These are phyloP conservation scores for Aspergillus egyptiacus DNA, from an alignment of 495 filamentous ascomycete genomes.

Conservation along the genomic window DNA sequence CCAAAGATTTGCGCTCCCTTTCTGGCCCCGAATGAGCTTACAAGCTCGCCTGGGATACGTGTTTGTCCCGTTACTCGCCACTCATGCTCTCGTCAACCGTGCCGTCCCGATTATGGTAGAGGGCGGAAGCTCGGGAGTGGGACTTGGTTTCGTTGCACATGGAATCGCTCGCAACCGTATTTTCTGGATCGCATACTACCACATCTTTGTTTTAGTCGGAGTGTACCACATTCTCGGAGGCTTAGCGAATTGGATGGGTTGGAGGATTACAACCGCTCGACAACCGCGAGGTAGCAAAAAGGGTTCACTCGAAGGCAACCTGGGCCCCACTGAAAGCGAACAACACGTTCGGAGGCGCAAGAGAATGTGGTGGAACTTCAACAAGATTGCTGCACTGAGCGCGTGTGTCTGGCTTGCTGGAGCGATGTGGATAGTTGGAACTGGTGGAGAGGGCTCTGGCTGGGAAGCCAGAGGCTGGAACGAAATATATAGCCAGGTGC, in stretches of 20 bases:
- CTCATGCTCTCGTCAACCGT: conserved; percentile 68
- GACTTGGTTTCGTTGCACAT: conserved; percentile 76
- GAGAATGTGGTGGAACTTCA: conserved; percentile 64
- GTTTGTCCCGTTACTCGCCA: conserved; percentile 54
- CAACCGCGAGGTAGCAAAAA: conserved; percentile 33
- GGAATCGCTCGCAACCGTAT: conserved; percentile 66
- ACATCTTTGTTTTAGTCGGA: conserved; percentile 59
- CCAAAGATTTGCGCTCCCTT: conserved; percentile 30
- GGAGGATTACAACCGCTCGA: conserved; percentile 38
- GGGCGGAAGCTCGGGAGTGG: conserved; percentile 75
- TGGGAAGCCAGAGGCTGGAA: conserved; percentile 82
- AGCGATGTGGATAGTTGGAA: conserved; percentile 68
- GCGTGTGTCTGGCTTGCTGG: conserved; percentile 73
- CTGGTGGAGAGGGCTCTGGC: conserved; percentile 60
- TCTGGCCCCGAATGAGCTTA: conserved; percentile 64
- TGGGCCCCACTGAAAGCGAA: conserved; percentile 34
- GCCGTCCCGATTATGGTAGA: conserved; percentile 65
- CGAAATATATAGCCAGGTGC: conserved; percentile 52
- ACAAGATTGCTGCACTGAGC: conserved; percentile 52
- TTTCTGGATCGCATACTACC: conserved; percentile 62
- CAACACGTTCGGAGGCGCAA: conserved; percentile 39
- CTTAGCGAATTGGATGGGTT: conserved; percentile 65
- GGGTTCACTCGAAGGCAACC: conserved; percentile 32
- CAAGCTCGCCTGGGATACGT: conserved; percentile 63
- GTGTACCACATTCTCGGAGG: conserved; percentile 82